A percentile compares a stretch with the other conserved stretches of the same genome.
Conservation (phyloP, 768 basidiomycete species). For the Amanita subjunquillea region DNA sequence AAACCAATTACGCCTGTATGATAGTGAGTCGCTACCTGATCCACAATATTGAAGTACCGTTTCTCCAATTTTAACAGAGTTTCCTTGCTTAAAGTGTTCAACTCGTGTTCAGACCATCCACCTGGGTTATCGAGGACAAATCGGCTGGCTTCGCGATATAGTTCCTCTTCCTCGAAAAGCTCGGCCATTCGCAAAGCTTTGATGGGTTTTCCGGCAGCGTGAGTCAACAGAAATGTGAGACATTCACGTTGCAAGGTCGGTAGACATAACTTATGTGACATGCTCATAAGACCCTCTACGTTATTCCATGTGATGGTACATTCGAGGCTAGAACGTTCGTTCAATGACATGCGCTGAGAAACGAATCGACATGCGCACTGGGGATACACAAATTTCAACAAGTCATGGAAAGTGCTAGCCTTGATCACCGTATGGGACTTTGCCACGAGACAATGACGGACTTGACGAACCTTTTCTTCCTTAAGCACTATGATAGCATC, state of each 20-base stretch:
- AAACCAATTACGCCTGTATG: slow-evolving; percentile 80
- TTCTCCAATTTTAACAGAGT: slow-evolving; percentile 88
- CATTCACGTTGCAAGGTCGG: slow-evolving; percentile 75
- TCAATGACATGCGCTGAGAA: neutral
- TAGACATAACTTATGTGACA: slow-evolving; percentile 82
- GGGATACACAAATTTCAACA: slow-evolving; percentile 88
- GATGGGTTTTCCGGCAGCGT: slow-evolving; percentile 87
- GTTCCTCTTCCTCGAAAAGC: slow-evolving; percentile 80
- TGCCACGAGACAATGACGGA: neutral
- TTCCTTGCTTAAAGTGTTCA: slow-evolving; percentile 71
- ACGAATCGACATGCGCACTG: slow-evolving; percentile 43
- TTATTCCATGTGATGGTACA: slow-evolving; percentile 96
- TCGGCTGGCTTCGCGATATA: slow-evolving; percentile 83
- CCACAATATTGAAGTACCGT: slow-evolving; percentile 28
- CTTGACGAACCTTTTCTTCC: slow-evolving; percentile 62
- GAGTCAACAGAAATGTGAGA: slow-evolving; percentile 79
- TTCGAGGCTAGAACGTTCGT: slow-evolving; percentile 43
- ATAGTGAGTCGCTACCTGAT: neutral
- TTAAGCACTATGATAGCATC: slow-evolving; percentile 85
- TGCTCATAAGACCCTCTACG: slow-evolving; percentile 84
- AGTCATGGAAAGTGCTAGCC: slow-evolving; percentile 87
- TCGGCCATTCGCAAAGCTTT: slow-evolving; percentile 91
- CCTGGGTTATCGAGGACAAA: slow-evolving; percentile 91
- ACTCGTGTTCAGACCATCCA: slow-evolving; percentile 71
- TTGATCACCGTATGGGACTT: slow-evolving; percentile 13